Base-by-base conservation (phyloP, 768 basidiomycete genomes). In the Pulveroboletus sp. region DNA sequence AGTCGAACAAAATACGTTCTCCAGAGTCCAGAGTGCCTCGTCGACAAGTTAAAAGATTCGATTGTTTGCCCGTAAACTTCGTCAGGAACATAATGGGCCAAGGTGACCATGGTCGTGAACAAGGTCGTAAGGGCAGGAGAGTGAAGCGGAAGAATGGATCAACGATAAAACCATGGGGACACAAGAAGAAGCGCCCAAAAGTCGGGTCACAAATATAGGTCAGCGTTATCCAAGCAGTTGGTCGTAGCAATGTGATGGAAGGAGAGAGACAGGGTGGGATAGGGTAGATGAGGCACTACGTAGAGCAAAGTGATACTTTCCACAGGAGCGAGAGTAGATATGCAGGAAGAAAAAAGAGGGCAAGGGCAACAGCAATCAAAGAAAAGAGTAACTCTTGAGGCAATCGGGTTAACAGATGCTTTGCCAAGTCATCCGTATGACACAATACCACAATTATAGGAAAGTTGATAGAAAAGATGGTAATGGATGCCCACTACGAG, bases 311-410 rank as follows among this genome's bases (percentile, higher is more conserved):
- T n/a, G 43, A 43, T 40, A 48, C 38, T 39, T 53, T 54, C 58
- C 50, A 51, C 50, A n/a, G 28, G 11, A 51, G 31, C 27, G 28
- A 39, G 39, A 55, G 41, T 43, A 47, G 48, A 36, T 57, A 51
- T 53, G 57, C 43, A 49, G 41, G 38, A 51, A 40, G 38, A 33
- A 52, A 38, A 30, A 39, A 33, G 17, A 28, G n/a, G 11, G n/a
- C 10, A 14, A 33, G 39, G 37, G 24, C n/a, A 15, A 44, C 12
- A 33, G 11, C n/a, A 41, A 58, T 45, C 33, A 51, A 31, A 47
- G 39, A 27, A 21, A 39, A 47, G 21, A 21, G 21, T 21, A 21
- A 21, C 21, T 21, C 21, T 3, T 3, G 46, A 31, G 52, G 38
- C 11, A 28, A n/a, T 42, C 31, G 32, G 8, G 31, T 28, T n/a